These are phyloP conservation scores for Poterioochromonas sp. DNA, from an alignment of 352 stramenopile genomes.

Conservation along the genomic window DNA sequence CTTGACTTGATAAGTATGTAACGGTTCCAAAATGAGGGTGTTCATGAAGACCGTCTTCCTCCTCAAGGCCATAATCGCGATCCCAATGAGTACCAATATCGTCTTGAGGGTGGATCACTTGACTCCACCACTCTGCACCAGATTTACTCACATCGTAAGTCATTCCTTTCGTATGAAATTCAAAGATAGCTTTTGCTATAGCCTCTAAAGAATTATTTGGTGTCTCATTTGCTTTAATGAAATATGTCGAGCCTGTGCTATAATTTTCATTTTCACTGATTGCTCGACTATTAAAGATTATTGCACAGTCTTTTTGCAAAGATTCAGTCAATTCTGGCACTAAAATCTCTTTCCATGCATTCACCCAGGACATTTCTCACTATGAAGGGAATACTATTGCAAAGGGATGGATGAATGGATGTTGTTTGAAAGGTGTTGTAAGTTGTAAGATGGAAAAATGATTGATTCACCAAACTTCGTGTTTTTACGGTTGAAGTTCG, in stretches of 20 bases:
- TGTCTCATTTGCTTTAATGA: constrained; percentile 50
- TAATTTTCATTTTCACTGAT: constrained; percentile 39
- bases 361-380: too few species aligned
- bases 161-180: constrained; percentile 53
- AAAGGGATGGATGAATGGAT: too few species aligned
- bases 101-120: constrained; percentile 56
- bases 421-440: too few species aligned
- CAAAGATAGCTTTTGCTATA: constrained; percentile 56
- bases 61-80: constrained; percentile 60
- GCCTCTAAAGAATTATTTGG: constrained; percentile 52
- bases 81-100: constrained; percentile 66
- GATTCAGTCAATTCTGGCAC: too few species aligned
- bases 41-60: constrained; percentile 55
- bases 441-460: too few species aligned
- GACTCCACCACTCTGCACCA: constrained; percentile 64
- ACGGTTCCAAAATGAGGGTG: constrained; percentile 60
- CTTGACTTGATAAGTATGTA: constrained; percentile 56
- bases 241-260: constrained; percentile 55
- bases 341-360: too few species aligned
- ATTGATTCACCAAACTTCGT: too few species aligned
- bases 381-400: too few species aligned
- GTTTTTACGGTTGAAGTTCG: too few species aligned
- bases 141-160: constrained; percentile 50
- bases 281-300: background rate
- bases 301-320: too few species aligned